Evolutionary conservation across 768 basidiomycete genomes (phyloP).

Genomic region (Pleurotus tuber-regium): DNA sequence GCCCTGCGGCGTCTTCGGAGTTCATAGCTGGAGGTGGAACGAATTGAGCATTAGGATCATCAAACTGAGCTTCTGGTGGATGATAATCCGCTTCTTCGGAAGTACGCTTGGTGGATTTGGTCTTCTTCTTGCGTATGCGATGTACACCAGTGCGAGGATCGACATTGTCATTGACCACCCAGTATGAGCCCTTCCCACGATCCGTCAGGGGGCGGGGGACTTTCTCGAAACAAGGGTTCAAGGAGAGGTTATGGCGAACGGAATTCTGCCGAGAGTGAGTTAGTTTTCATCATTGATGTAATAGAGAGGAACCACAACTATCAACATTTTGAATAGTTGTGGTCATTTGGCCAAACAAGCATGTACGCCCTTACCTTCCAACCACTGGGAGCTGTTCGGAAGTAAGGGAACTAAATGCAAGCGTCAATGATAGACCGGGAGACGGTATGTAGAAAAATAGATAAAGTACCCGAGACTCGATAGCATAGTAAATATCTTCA

Average conservation of each 20-base stretch:
- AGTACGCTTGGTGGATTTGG: slow-evolving; percentile 50
- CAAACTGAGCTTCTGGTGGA: slow-evolving; percentile 48
- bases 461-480: slow-evolving; percentile 75
- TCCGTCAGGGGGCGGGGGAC: slow-evolving; percentile 89
- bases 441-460: slow-evolving; percentile 24
- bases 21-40: slow-evolving; percentile 51
- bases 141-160: slow-evolving; percentile 89
- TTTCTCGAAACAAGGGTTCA: slow-evolving; percentile 91
- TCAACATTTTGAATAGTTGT: too few species aligned
- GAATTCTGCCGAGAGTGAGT: slow-evolving; percentile 60
- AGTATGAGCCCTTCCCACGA: slow-evolving; percentile 88
- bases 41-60: slow-evolving; percentile 56
- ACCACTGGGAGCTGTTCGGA: slow-evolving; percentile 82
- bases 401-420: slow-evolving; percentile 74
- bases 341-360: slow-evolving; percentile 43
- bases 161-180: slow-evolving; percentile 90
- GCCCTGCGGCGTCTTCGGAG: slow-evolving; percentile 52
- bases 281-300: slow-evolving; percentile 26
- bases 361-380: slow-evolving; percentile 70
- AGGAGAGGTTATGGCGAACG: slow-evolving; percentile 85
- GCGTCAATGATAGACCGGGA: slow-evolving; percentile 14
- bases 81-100: slow-evolving; percentile 68
- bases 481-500: slow-evolving; percentile 91
- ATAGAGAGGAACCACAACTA: too few species aligned
- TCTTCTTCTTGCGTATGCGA: slow-evolving; percentile 84